Evolutionary conservation across 73 alveolate species (phyloP), one percentile per base, ranked within the genome.

Genomic region (Paramecium pentaurelia): DNA sequence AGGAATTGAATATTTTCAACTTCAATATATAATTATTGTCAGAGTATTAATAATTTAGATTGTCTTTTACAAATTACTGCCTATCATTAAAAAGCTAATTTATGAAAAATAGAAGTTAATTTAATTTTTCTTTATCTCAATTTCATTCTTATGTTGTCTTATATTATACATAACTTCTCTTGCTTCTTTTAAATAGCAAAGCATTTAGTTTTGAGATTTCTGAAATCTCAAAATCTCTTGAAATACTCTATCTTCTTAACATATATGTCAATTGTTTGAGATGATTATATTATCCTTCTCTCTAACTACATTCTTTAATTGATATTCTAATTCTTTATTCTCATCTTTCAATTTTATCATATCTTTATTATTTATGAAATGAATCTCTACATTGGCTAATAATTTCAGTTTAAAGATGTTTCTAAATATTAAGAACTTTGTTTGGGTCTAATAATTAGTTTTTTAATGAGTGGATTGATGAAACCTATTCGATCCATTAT

Each of bases 211-310:
- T 40, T 77, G 14, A 18, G 34, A 22, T 40, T 77, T 77, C 12
- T 77, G 25, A 2, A 77, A 77, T 77, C 90, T 77, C 20, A 20
- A n/a, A 37, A 77, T 77, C 45, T 77, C 90, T 77, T 77, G 49
- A 77, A 77, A 8, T 49, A 18, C n/a, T 77, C 90, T 1, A 77
- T 77, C 47, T 77, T 77, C 22, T 77, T 80, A 42, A 42, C 34
- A 28, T 45, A 20, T 1, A 80, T 10, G 28, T 8, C 38, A 80
- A 22, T 11, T 80, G 77, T 44, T 80, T 68, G 8, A 12, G 14
- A 10, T 20, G 1, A 80, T 80, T 77, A 45, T 80, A 80, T 80
- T 77, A 45, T 80, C 91, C 9, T 22, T 80, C 11, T 80, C 91
- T 80, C 77, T 40, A 5, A 18, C 28, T 3, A 80, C 18, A 0